These are phyloP conservation scores for Neurospora tetrasperma DNA, from an alignment of 495 filamentous ascomycete species.

Conservation along the genomic window DNA sequence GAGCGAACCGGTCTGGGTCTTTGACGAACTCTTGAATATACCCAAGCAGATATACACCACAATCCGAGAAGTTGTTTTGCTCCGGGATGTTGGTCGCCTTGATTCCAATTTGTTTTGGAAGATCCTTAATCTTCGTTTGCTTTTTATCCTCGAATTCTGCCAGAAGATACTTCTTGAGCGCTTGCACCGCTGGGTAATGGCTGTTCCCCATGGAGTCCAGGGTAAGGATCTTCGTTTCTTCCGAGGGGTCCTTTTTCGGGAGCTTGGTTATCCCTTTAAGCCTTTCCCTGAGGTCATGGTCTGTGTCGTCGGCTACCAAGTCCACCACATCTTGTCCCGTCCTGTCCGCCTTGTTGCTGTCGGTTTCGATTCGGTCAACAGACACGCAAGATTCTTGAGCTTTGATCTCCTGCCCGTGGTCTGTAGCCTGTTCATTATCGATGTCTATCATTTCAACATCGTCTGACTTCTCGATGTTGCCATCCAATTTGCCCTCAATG, in stretches of 20 bases:
- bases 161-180: conserved; percentile 67
- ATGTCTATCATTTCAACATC: not conserved
- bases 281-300: not conserved
- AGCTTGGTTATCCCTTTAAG: conserved; percentile 1
- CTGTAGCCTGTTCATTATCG: not conserved
- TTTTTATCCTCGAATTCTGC: conserved; percentile 61
- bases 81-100: conserved; percentile 60
- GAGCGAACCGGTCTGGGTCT: conserved; percentile 52
- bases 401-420: not conserved
- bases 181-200: conserved; percentile 50
- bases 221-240: conserved; percentile 63
- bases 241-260: conserved; percentile 26
- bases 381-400: not conserved
- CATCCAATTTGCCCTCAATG: not conserved
- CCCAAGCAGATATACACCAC: conserved; percentile 73
- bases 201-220: conserved; percentile 68
- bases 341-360: not conserved
- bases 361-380: not conserved
- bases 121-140: conserved; percentile 45
- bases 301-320: not conserved
- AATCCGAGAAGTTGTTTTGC: conserved; percentile 81
- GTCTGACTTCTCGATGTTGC: not conserved
- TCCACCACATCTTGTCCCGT: not conserved
- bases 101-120: conserved; percentile 46
- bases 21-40: conserved; percentile 74